Base-by-base conservation (phyloP, 192 early-diverging fungal genomes). In the Coemansia sp. region DNA sequence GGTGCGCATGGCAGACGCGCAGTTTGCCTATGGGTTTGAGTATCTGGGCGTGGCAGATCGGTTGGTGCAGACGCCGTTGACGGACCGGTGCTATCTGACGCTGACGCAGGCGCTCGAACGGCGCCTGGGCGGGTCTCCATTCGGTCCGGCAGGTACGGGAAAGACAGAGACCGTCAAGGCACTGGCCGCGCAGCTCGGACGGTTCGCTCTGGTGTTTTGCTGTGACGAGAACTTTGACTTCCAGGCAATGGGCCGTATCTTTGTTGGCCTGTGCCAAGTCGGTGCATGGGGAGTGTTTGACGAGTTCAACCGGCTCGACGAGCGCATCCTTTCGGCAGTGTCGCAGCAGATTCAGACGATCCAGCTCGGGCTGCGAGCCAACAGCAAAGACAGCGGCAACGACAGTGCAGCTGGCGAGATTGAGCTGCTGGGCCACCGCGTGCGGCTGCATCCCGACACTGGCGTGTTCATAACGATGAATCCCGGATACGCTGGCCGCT, bases 201-300 rank as follows among this genome's bases (percentile, higher is more conserved):
- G 97, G 22, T 97, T 97, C 74, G 93, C 94, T 22, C 91, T 99
- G 58, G 98, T 99, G 31, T 98, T 99, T 72, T 99, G 98, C 83
- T 99, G 98, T 82, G 98, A 99, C 69, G 98, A 99, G 83, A 97
- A 91, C 67, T 99, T 99, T 84, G 98, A 99, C 80, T 99, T 98
- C 85, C 95, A 98, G 72, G 96, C 98, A 25, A 98, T 99, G 95
- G 98, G 98, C 46, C 93, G 98, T 69, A 99, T 99, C 62, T 99
- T 99, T 74, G 89, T 98, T 64, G 98, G 98, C 59, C 85, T 99
- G 64, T 97, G 91, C 75, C 94, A 95, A 74, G 98, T 99, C 12
- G 98, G 98, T 42, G 98, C 96, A 0, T 98, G 96, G 96, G 97
- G 98, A 60, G 96, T 95, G 82, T 99, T 98, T 74, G 97, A 98